Conservation (phyloP, 2,329 filamentous ascomycete species). For the Botrytis tulipae region DNA sequence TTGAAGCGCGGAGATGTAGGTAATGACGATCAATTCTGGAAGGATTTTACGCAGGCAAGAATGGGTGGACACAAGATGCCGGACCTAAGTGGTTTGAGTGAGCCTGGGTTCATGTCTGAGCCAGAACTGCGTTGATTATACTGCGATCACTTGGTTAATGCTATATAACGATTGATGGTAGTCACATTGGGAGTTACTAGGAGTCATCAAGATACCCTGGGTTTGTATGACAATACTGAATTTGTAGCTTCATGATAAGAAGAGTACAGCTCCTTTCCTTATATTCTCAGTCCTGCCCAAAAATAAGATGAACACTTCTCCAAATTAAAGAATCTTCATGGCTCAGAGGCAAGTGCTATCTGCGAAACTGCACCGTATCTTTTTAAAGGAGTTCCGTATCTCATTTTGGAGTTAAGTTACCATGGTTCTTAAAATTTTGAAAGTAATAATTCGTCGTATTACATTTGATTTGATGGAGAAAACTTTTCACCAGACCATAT, state of each 20-base stretch:
- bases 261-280: not conserved
- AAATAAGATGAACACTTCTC: not conserved
- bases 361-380: not conserved
- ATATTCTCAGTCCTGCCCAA: not conserved
- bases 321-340: not conserved
- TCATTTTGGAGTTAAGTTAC: not conserved
- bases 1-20: constrained; percentile 22
- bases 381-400: not conserved
- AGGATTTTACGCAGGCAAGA: constrained; percentile 1
- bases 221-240: not conserved
- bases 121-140: constrained; percentile 36
- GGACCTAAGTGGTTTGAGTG: constrained; percentile 29
- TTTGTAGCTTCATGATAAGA: not conserved
- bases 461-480: not conserved
- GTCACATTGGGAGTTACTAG: constrained; percentile 4
- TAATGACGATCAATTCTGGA: constrained; percentile 7
- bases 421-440: not conserved
- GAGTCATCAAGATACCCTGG: constrained; percentile 13
- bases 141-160: not conserved
- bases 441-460: not conserved
- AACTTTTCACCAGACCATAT: not conserved
- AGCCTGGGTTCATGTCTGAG: constrained; percentile 40
- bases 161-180: not conserved
- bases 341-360: not conserved
- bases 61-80: not conserved